Base-by-base conservation (phyloP, 1,284 basidiomycete genomes). In the Tremellales sp. region DNA sequence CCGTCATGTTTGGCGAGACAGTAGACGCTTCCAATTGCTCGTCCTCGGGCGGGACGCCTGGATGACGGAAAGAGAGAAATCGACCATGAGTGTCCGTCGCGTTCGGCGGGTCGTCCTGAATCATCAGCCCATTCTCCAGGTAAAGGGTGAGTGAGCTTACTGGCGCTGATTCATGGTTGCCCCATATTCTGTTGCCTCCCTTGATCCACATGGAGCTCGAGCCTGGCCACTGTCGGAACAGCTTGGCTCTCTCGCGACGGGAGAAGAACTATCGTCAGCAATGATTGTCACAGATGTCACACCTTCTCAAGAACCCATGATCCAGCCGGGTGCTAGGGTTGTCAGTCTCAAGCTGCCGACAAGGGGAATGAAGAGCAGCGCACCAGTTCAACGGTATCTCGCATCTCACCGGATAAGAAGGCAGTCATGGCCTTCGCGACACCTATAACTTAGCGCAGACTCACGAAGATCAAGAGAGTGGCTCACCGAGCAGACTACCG, bases 201-300 rank as follows among this genome's bases (percentile, higher is more conserved):
- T 92, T 92, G 56, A 90, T 82, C 89, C 89, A 92, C 83, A 93
- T 84, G 60, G 87, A 90, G 15, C 89, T 90, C 54, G 88, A 86
- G 35, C 94, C 94, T 2, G 90, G 89, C 96, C 94, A 98, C 61
- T 85, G 87, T 31, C 91, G 81, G 79, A 99, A 98, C 13, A 99
- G 79, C 51, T 82, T 84, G 50, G 89, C 89, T 0, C 94, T 82
- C 70, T 99, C 96, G 31, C 82, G 82, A 27, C 90, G 80, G 2
- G 88, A 92, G 73, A 97, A 97, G 78, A 94, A 91, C 46, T 72
- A 31, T 8, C 15, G 0, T 10, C 1, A 35, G 10, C 15, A 36
- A 43, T 37, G 48, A 21, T 22, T n/a, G 15, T 37, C 35, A 21
- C 12, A 17, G 31, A 19, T 15, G 24, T 1, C 26, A 10, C 2